Percentiles rank a stretch among this genome's conserved stretches.
Conservation (phyloP, 345 rosid species). For the Streptanthus diversifolius region DNA sequence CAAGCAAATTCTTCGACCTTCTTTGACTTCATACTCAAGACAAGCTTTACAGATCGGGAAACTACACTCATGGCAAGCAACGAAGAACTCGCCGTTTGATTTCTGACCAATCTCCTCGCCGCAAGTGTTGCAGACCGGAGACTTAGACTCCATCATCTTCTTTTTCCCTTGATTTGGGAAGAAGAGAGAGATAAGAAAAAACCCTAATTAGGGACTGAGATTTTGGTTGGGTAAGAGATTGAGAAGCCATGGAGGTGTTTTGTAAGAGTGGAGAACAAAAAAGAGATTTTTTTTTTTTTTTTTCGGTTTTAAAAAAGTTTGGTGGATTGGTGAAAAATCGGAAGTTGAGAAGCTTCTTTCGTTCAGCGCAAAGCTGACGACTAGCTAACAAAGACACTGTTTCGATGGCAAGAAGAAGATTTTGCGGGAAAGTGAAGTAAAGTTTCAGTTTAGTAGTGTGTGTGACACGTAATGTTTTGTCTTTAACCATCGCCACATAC, state of each 20-base stretch:
- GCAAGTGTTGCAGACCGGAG: slow-evolving; percentile 75
- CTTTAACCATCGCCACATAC: slow-evolving; percentile 25
- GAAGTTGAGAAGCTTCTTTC: slow-evolving; percentile 62
- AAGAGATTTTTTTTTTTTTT: no score
- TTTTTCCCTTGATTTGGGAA: neutral
- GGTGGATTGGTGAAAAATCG: slow-evolving; percentile 46
- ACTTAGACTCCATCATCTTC: slow-evolving; percentile 78
- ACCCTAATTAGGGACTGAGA: slow-evolving; percentile 24
- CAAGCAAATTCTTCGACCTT: slow-evolving; percentile 73
- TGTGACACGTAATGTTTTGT: slow-evolving; percentile 10
- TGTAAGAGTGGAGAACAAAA: slow-evolving; percentile 15
- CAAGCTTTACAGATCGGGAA: slow-evolving; percentile 92
- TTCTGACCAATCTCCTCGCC: slow-evolving; percentile 67
- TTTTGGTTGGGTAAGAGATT: slow-evolving; percentile 11
- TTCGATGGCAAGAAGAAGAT: slow-evolving; percentile 32
- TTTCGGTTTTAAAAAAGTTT: slow-evolving; percentile 28
- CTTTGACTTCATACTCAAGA: slow-evolving; percentile 76
- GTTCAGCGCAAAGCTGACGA: slow-evolving; percentile 35
- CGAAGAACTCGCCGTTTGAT: slow-evolving; percentile 63
- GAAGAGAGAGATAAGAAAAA: neutral
- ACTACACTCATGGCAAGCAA: slow-evolving; percentile 80
- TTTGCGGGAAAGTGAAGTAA: slow-evolving; percentile 71
- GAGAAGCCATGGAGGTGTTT: slow-evolving; percentile 17
- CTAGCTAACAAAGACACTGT: slow-evolving; percentile 22
- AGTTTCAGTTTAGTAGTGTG: slow-evolving; percentile 40